These are phyloP conservation scores for Camillea tinctor DNA, from an alignment of 2,329 filamentous ascomycete genomes.

Conservation along the genomic window DNA sequence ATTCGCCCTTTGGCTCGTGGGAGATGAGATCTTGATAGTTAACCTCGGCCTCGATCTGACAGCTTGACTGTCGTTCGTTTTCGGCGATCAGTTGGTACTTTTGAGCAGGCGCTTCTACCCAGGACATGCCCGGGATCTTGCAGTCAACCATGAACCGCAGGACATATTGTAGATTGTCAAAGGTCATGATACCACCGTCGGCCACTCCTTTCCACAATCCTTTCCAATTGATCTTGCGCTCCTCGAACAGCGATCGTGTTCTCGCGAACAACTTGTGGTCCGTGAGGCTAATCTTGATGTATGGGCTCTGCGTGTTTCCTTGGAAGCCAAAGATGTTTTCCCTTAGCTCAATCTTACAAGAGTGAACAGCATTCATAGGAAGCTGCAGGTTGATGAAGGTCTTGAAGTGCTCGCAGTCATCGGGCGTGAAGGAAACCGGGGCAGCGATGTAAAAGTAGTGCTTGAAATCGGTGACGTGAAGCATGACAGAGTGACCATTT, in stretches of 20 bases:
- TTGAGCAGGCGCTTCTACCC: conserved; percentile 80
- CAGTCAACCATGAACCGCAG: conserved; percentile 98
- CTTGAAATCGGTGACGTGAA: conserved; percentile 93
- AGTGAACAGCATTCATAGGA: conserved; percentile 73
- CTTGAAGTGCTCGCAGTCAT: conserved; percentile 77
- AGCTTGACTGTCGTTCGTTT: conserved; percentile 77
- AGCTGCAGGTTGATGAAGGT: conserved; percentile 77
- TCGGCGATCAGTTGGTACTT: conserved; percentile 70
- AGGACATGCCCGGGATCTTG: conserved; percentile 93
- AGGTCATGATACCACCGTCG: conserved; percentile 76
- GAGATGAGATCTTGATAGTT: conserved; percentile 81
- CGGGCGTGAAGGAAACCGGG: conserved; percentile 73
- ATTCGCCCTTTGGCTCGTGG: conserved; percentile 86
- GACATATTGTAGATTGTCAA: conserved; percentile 94
- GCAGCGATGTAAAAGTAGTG: conserved; percentile 96
- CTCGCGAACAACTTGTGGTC: conserved; percentile 82
- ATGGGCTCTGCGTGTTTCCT: conserved; percentile 87
- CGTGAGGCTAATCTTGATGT: conserved; percentile 88
- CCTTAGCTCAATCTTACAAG: conserved; percentile 76
- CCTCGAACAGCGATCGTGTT: conserved; percentile 74
- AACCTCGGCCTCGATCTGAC: conserved; percentile 90
- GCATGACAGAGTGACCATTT: conserved; percentile 82
- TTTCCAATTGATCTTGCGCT: conserved; percentile 81
- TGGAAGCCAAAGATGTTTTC: conserved; percentile 95
- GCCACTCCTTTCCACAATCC: conserved; percentile 72